Base-by-base conservation (phyloP, 176 grass and related monocot genomes). In the Aegilops sharonensis region DNA sequence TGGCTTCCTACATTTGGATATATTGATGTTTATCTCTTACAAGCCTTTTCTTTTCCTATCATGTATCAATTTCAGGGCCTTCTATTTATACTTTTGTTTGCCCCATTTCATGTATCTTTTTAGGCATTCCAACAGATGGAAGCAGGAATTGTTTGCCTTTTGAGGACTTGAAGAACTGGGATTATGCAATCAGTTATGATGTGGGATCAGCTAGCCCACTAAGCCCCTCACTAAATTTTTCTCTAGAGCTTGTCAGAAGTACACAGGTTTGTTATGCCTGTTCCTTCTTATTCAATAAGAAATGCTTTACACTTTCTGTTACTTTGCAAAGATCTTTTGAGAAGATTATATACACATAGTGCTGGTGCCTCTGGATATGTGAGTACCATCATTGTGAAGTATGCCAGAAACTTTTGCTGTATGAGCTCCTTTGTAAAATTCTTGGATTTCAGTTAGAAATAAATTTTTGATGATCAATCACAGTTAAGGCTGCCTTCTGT, bases 221-320 rank as follows among this genome's bases (percentile, higher is more conserved):
- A 36, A 94, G 88, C 78, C 95, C 95, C 85, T 98, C 91, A 71
- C 89, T 94, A 81, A 98, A 91, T 64, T 92, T 94, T 57, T 89
- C 89, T 47, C 88, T 95, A 79, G 91, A 98, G 66, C 82, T 95
- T 91, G 88, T 79, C 40, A 85, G 88, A 88, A 94, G 40, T 84
- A 91, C 86, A 86, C 80, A 95, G 84, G 91, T 98, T 85, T 72
- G 68, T 47, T 64, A 13, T 66, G 45, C 0, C 78, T 52, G 3
- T 76, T 83, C 48, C 68, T 48, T 84, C 68, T 60, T 84, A 71
- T 79, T 45, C 23, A 20, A 24, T 61, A 35, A 31, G 20, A 68
- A 86, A 85, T 13, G 27, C 14, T 86, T 70, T 13, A 18, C 13
- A 14, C 6, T 5, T 64, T 77, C 59, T 81, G 15, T 68, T 77